These are phyloP conservation scores for Aristolochia californica DNA, from an alignment of 164 flowering plant genomes.

Conservation along the genomic window DNA sequence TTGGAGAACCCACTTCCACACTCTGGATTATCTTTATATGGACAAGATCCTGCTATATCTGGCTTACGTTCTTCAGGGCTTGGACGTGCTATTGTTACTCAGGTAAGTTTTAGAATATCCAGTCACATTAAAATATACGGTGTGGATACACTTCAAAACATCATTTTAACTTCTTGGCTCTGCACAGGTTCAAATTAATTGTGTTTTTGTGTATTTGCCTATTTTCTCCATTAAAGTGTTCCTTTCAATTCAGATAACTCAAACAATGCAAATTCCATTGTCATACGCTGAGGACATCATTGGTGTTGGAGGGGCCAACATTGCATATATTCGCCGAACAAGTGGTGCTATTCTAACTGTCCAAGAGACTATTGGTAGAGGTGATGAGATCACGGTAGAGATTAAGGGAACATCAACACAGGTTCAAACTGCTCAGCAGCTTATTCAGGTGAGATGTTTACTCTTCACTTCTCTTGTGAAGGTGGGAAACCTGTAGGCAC, in stretches of 20 bases:
- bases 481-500: not conserved
- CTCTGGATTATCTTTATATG: constrained; percentile 49
- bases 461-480: too few species aligned
- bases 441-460: constrained; percentile 57
- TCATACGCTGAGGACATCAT: constrained; percentile 89
- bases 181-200: too few species aligned
- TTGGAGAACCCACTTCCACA: constrained; percentile 35
- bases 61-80: constrained; percentile 43
- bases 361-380: constrained; percentile 69
- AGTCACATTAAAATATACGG: too few species aligned
- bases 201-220: not conserved
- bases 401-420: constrained; percentile 82
- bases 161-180: too few species aligned
- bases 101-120: constrained; percentile 31
- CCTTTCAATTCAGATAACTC: constrained; percentile 41
- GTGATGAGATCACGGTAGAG: constrained; percentile 86
- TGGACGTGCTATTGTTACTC: constrained; percentile 71
- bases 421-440: constrained; percentile 85
- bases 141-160: too few species aligned
- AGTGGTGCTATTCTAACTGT: constrained; percentile 86
- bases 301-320: constrained; percentile 81
- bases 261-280: constrained; percentile 92
- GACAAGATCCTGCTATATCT: constrained; percentile 50
- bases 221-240: not conserved
- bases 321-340: constrained; percentile 71